Evolutionary conservation across 2,329 filamentous ascomycete species (phyloP).

Genomic region (Claviceps africana): DNA sequence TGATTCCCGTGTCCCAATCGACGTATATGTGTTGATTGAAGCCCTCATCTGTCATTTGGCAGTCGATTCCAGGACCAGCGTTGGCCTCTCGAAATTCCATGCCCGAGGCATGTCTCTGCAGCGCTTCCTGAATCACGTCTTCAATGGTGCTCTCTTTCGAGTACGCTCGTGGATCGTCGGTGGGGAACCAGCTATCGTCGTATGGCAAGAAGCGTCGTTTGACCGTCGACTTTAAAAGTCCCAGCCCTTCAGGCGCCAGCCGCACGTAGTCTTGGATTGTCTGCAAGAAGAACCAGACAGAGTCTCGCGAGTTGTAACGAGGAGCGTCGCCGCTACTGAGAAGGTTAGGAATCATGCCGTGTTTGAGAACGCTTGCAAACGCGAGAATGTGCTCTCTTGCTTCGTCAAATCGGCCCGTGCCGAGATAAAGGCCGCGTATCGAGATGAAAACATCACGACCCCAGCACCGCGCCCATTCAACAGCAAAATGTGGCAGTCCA

Average conservation of each 20-base stretch:
- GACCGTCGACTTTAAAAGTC: conserved; percentile 62
- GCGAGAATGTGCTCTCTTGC: conserved; percentile 89
- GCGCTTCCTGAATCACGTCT: conserved; percentile 82
- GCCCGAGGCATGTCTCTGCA: conserved; percentile 81
- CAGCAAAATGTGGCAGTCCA: conserved; percentile 84
- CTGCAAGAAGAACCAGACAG: conserved; percentile 95
- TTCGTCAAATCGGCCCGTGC: conserved; percentile 75
- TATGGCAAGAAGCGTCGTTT: conserved; percentile 83
- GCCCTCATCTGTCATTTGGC: conserved; percentile 82
- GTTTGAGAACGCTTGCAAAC: conserved; percentile 92
- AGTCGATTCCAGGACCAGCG: conserved; percentile 74
- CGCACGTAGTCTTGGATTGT: conserved; percentile 85
- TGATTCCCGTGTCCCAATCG: conserved; percentile 78
- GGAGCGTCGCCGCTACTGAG: conserved; percentile 74
- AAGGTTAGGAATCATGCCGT: conserved; percentile 95
- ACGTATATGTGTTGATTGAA: conserved; percentile 87
- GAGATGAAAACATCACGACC: conserved; percentile 96
- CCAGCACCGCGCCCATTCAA: conserved; percentile 93
- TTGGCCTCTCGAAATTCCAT: conserved; percentile 92
- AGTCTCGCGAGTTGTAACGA: conserved; percentile 90
- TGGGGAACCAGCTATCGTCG: conserved; percentile 85
- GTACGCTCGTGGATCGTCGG: conserved; percentile 72
- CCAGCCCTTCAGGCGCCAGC: conserved; percentile 62
- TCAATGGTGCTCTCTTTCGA: conserved; percentile 69
- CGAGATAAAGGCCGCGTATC: conserved; percentile 77